Evolutionary conservation across 2,329 filamentous ascomycete genomes (phyloP).

Genomic region (Beauveria australis): DNA sequence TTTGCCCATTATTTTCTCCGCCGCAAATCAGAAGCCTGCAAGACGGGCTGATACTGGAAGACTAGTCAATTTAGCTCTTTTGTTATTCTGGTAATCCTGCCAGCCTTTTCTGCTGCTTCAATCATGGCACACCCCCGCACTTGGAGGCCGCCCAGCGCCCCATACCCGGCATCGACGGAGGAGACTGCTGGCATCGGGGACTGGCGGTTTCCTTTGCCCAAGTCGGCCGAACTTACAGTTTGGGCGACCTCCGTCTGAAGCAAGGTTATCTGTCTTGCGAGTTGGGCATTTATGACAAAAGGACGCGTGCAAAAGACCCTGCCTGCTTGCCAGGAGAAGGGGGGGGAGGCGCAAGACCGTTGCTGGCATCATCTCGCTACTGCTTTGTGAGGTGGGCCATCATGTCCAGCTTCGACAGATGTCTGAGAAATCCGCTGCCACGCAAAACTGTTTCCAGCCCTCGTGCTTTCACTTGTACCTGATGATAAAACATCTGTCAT

Average conservation of each 20-base stretch:
- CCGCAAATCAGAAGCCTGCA: not conserved
- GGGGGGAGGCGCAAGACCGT: not conserved
- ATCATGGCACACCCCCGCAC: constrained; percentile 1
- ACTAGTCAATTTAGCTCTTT: not conserved
- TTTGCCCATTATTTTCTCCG: not conserved
- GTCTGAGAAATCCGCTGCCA: too few relatives aligned
- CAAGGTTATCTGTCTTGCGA: not conserved
- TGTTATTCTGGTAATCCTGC: not conserved
- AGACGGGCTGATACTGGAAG: not conserved
- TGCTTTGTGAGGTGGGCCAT: not conserved
- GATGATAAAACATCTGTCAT: too few relatives aligned
- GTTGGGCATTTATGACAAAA: not conserved
- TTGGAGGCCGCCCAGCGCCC: constrained; percentile 4
- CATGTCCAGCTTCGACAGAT: not conserved
- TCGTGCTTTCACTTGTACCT: not conserved
- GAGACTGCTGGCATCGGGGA: not conserved
- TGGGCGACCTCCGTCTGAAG: not conserved
- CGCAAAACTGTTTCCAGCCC: not conserved
- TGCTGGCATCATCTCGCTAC: not conserved
- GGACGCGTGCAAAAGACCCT: not conserved
- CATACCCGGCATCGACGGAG: not conserved
- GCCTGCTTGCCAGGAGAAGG: not conserved
- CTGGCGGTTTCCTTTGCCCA: not conserved
- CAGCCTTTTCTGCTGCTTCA: not conserved
- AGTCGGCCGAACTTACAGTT: not conserved